phyloP scores from a whole-genome alignment of 352 stramenopile species.

The Pilasporangium apinafurcum region DNA sequence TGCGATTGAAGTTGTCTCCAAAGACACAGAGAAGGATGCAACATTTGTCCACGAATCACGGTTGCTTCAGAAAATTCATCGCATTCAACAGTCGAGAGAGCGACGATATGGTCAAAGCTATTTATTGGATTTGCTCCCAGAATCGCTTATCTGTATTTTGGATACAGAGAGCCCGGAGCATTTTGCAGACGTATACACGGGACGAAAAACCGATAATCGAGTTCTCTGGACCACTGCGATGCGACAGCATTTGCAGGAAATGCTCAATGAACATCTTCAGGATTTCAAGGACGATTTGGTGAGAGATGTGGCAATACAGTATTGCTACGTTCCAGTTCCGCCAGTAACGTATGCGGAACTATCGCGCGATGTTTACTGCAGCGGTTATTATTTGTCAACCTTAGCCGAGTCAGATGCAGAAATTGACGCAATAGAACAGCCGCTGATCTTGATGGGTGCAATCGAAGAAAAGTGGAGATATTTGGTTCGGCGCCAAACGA shows the following conservation, averaged over 20 bases:
- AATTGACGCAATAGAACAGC: slow-evolving; percentile 64
- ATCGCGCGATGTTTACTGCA: slow-evolving; percentile 71
- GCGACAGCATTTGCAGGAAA: slow-evolving; percentile 60
- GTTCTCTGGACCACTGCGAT: slow-evolving; percentile 68
- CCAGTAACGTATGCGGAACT: slow-evolving; percentile 64
- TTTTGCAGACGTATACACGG: slow-evolving; percentile 63
- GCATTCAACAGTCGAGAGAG: slow-evolving; percentile 46
- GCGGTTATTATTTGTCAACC: slow-evolving; percentile 66
- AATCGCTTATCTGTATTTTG: slow-evolving; percentile 62
- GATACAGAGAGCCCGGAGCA: slow-evolving; percentile 51
- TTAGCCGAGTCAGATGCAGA: slow-evolving; percentile 47
- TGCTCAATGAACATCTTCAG: slow-evolving; percentile 66
- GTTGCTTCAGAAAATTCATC: slow-evolving; percentile 61
- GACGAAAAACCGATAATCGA: slow-evolving; percentile 50
- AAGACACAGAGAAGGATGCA: slow-evolving; percentile 12
- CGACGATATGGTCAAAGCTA: slow-evolving; percentile 47
- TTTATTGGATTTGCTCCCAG: slow-evolving; percentile 61
- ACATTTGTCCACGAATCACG: slow-evolving; percentile 50
- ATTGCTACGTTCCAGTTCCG: slow-evolving; percentile 59
- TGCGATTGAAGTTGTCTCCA: slow-evolving; percentile 17
- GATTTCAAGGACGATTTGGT: slow-evolving; percentile 58
- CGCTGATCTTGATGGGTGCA: slow-evolving; percentile 64
- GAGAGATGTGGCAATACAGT: slow-evolving; percentile 43
- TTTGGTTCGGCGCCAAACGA: slow-evolving; percentile 34
- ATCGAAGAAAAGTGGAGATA: slow-evolving; percentile 78